Evolutionary conservation across 2,329 filamentous ascomycete species (phyloP), one percentile per base, ranked within the genome.

Genomic region (Xylariaceae sp.): DNA sequence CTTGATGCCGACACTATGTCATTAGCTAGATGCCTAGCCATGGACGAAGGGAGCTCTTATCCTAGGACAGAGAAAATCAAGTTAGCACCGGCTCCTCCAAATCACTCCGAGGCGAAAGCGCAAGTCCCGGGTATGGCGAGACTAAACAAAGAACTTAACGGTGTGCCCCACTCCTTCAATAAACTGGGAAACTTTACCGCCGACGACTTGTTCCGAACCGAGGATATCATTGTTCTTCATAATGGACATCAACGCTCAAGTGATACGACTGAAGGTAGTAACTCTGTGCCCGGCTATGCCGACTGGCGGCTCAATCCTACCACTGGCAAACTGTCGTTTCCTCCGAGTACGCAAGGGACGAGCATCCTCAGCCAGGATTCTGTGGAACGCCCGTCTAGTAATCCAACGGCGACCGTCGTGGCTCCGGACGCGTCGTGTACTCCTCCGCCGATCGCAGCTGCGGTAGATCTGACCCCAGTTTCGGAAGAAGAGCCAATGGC

Each of bases 231-330:
- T 9, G 53, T 62, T 29, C 63, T 62, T 37, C 69, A 72, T 8
- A 72, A 73, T 27, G 73, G 71, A 4, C 77, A 78, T 55, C 81
- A 84, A 60, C 76, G 80, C 29, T 78, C 76, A 52, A 85, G 82
- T 66, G 81, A 85, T 64, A 80, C 80, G 2, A 85, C 83, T 0
- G 82, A 85, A 53, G 80, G 78, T 44, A 82, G 81, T 66, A 75
- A 73, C 43, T 81, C 80, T 6, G 76, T 73, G 1, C 77, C 76
- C 0, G 75, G 73, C 47, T 74, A 76, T 0, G 80, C 78, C 7
- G 83, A 85, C 62, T 85, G 81, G 80, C 78, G 79, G 2, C 83
- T 80, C 3, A 81, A 85, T 61, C 80, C 78, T 3, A 85, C 81
- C 6, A 83, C 81, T 1, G 78, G 80, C 48, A 84, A 83, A 69